Percentiles rank a stretch among this genome's conserved stretches.
Evolutionary conservation across 2,329 filamentous ascomycete species (phyloP).

Genomic region (Aspergillus quadricinctus): DNA sequence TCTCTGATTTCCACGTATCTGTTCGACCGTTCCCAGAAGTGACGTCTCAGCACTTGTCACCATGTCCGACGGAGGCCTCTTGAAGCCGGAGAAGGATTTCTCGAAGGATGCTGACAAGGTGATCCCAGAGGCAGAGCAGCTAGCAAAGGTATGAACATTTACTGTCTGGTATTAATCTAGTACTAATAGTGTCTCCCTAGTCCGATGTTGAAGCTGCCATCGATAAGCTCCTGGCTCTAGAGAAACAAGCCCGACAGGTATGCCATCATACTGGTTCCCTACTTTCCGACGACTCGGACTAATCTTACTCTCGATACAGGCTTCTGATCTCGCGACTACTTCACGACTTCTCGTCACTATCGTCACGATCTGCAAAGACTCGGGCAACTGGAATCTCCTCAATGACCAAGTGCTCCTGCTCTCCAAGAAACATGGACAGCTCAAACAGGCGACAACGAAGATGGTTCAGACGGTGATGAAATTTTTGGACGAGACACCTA

Average conservation of each 20-base stretch:
- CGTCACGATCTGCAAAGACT: constrained; percentile 90
- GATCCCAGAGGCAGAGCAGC: constrained; percentile 83
- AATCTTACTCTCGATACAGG: constrained; percentile 48
- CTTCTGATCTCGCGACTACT: constrained; percentile 92
- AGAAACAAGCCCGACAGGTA: constrained; percentile 97
- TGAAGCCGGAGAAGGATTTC: constrained; percentile 99
- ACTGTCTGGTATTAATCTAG: background rate
- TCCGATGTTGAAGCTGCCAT: constrained; percentile 77
- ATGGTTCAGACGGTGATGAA: constrained; percentile 97
- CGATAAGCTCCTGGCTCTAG: constrained; percentile 84
- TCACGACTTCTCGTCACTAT: constrained; percentile 83
- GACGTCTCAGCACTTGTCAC: constrained; percentile 30
- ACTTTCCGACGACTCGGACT: background rate
- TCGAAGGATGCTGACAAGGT: constrained; percentile 91
- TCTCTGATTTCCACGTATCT: constrained; percentile 4
- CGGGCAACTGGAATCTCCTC: constrained; percentile 86
- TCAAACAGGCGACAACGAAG: constrained; percentile 97
- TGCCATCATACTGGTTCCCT: constrained; percentile 20
- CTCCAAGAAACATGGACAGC: constrained; percentile 99
- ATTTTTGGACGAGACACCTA: constrained; percentile 83
- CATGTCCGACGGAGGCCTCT: constrained; percentile 74
- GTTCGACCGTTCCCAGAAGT: constrained; percentile 4
- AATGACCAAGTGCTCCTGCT: constrained; percentile 94
- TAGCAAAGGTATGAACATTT: constrained; percentile 65
- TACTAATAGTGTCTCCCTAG: constrained; percentile 25